Evolutionary conservation across 2,329 filamentous ascomycete genomes (phyloP), one percentile per base, ranked within the genome.

Genomic region (Fusarium gaditjirri): DNA sequence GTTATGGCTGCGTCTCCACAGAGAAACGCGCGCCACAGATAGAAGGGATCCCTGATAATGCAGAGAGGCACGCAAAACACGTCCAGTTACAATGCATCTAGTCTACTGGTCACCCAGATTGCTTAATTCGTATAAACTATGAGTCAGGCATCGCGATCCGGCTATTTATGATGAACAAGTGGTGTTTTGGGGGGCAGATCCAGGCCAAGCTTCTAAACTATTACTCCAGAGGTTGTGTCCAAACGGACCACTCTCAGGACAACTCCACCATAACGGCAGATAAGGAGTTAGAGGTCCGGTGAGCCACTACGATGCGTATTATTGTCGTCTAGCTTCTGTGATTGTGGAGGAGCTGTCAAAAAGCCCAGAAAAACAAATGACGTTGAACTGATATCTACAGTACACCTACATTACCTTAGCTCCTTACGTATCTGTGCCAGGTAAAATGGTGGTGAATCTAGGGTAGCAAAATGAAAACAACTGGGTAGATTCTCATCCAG

Each of bases 1-100:
- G 21, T 36, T 47, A 64, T 27, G 43, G 29, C n/a, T 27, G 44
- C 8, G 47, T 69, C 65, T 69, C 65, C 65, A 69, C 65, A 47
- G 27, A n/a, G 29, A 38, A 41, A 14, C 50, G 50, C 50, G 50
- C 39, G 57, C 52, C 57, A 57, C 55, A 29, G 33, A 31, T 47
- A 47, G 36, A 46, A 56, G 44, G 27, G 43, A 29, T 29, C 27
- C 8, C 27, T 21, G 31, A 36, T 23, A 52, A 53, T 44, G 50
- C 50, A 42, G 50, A 54, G 23, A 33, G 12, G 41, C 29, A 29
- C 25, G 6, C 25, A 35, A n/a, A 35, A 17, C 23, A 52, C 16
- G 31, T 25, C 31, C 19, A 52, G 17, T 21, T 35, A 21, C 9
- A 36, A 8, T 8, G 27, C 25, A 19, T 16, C 23, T 17, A 27